phyloP scores from a whole-genome alignment of 1,284 basidiomycete genomes.

The Ganoderma boninense region DNA sequence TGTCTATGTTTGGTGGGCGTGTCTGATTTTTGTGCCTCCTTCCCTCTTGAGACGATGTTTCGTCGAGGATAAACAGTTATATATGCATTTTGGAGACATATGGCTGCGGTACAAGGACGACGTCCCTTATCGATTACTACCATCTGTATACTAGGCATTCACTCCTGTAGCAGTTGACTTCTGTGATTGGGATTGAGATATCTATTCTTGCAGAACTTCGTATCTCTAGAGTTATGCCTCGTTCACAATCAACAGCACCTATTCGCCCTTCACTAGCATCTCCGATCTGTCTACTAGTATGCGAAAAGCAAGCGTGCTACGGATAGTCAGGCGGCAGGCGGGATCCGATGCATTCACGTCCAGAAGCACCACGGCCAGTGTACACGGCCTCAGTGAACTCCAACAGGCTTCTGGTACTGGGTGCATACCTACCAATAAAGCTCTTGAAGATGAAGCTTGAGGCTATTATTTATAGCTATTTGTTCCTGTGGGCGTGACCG shows the following conservation, averaged over 20 bases:
- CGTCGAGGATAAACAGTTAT: slow-evolving; percentile 22
- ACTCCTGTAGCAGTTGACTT: background rate
- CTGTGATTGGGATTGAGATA: background rate
- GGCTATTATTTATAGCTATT: background rate
- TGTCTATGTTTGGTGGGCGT: background rate
- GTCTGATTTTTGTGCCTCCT: slow-evolving; percentile 1
- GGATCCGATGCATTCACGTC: too few relatives aligned
- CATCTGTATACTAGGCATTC: slow-evolving; percentile 8
- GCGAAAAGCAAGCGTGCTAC: too few relatives aligned
- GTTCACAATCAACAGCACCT: too few relatives aligned
- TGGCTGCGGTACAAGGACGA: slow-evolving; percentile 18
- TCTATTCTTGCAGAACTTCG: background rate
- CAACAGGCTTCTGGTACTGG: too few relatives aligned
- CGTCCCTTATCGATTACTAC: slow-evolving; percentile 21
- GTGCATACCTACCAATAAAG: too few relatives aligned
- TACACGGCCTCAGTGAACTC: too few relatives aligned
- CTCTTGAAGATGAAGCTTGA: too few relatives aligned
- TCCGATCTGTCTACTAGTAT: too few relatives aligned
- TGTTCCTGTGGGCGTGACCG: background rate
- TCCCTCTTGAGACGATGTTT: slow-evolving; percentile 11
- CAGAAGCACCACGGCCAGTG: too few relatives aligned
- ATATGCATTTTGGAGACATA: slow-evolving; percentile 15
- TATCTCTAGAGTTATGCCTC: too few relatives aligned
- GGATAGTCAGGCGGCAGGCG: too few relatives aligned
- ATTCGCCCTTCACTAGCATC: too few relatives aligned